phyloP scores from a whole-genome alignment of 1,284 basidiomycete genomes.

The Singerocomus rubriflavus region DNA sequence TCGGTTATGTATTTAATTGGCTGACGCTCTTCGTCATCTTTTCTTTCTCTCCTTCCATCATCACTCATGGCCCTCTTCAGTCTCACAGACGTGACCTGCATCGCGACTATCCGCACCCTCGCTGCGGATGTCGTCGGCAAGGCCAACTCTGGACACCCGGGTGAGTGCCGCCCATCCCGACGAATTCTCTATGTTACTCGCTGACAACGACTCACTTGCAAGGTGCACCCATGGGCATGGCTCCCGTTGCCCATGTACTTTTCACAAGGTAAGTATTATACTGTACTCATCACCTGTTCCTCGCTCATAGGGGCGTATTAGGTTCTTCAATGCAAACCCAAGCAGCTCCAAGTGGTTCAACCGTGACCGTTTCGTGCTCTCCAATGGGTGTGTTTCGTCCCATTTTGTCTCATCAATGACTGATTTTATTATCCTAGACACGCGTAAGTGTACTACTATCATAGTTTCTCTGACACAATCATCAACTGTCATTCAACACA shows the following conservation, averaged over 20 bases:
- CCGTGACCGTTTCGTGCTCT: constrained; percentile 86
- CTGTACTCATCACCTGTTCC: background rate
- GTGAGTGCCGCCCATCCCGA: constrained; percentile 35
- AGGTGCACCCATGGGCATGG: constrained; percentile 93
- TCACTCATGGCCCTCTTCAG: constrained; percentile 45
- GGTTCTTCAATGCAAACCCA: constrained; percentile 85
- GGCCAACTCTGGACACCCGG: constrained; percentile 92
- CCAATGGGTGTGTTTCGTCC: constrained; percentile 58
- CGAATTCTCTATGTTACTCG: background rate
- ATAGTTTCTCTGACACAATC: background rate
- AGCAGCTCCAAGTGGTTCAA: constrained; percentile 90
- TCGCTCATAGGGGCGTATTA: constrained; percentile 29
- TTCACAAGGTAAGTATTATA: constrained; percentile 59
- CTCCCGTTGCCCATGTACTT: constrained; percentile 84
- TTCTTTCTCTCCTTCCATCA: constrained; percentile 24
- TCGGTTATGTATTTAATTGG: constrained; percentile 14
- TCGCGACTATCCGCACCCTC: constrained; percentile 69
- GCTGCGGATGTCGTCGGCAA: constrained; percentile 72
- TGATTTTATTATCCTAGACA: constrained; percentile 44
- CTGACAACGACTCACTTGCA: constrained; percentile 9
- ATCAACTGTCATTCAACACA: constrained; percentile 31
- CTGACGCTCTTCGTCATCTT: background rate
- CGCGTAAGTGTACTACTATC: constrained; percentile 47
- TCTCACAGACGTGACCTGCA: constrained; percentile 53
- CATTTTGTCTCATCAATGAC: constrained; percentile 1